Evolutionary conservation across 2,329 filamentous ascomycete species (phyloP).

Genomic region (Diaporthe sp.): DNA sequence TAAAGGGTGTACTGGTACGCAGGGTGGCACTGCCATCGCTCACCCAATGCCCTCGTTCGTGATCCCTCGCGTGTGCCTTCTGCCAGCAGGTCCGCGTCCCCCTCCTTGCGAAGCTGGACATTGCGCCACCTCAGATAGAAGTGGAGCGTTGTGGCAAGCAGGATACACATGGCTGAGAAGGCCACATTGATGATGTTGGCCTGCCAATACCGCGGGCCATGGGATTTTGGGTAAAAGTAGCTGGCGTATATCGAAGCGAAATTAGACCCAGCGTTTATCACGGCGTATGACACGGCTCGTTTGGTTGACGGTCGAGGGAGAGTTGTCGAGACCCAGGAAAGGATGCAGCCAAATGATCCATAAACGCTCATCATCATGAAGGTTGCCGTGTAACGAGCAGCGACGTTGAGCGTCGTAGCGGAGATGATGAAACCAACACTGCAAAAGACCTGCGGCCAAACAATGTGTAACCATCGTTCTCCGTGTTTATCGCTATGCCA

Average conservation of each 20-base stretch:
- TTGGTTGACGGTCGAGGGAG: neutral
- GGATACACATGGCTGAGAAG: slow-evolving; percentile 38
- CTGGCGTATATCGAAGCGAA: slow-evolving; percentile 25
- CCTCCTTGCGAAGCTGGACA: slow-evolving; percentile 29
- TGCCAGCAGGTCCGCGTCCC: slow-evolving; percentile 21
- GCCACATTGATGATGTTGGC: slow-evolving; percentile 41
- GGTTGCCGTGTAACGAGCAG: slow-evolving; percentile 1
- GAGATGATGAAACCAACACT: slow-evolving; percentile 23
- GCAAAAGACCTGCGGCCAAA: slow-evolving; percentile 17
- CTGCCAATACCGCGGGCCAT: slow-evolving; percentile 40
- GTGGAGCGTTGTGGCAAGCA: slow-evolving; percentile 37
- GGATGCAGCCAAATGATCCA: neutral
- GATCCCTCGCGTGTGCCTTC: neutral
- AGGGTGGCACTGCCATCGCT: slow-evolving; percentile 40
- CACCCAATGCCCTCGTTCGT: slow-evolving; percentile 29
- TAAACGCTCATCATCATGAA: slow-evolving; percentile 31
- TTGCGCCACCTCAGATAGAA: slow-evolving; percentile 40
- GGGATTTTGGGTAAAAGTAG: slow-evolving; percentile 34
- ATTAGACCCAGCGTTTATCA: slow-evolving; percentile 2
- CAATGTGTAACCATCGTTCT: slow-evolving; percentile 26
- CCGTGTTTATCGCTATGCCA: slow-evolving; percentile 17
- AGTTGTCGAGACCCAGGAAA: slow-evolving; percentile 13
- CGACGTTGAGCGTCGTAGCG: slow-evolving; percentile 8
- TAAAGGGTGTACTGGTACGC: slow-evolving; percentile 39
- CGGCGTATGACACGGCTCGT: neutral